Conservation (phyloP, 192 early-diverging fungal genomes). For the Rhizophagus clarus region DNA sequence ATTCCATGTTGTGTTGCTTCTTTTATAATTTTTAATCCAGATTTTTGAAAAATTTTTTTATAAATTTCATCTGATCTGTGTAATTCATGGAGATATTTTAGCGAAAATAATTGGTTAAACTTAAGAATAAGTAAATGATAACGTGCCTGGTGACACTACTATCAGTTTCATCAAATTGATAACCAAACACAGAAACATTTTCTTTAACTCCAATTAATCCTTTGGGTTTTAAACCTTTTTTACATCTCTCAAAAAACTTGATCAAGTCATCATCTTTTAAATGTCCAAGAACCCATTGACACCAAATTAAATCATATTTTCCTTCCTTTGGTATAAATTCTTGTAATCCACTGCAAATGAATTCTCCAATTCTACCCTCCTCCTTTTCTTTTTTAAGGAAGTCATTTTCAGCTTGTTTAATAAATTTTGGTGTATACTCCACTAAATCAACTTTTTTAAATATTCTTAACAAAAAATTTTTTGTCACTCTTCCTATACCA, state of each 20-base stretch:
- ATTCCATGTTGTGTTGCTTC: constrained; percentile 69
- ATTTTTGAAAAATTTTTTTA: constrained; percentile 61
- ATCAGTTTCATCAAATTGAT: constrained; percentile 81
- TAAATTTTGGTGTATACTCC: constrained; percentile 80
- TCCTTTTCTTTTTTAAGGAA: constrained; percentile 64
- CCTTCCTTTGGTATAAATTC: constrained; percentile 67
- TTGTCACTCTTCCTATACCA: constrained; percentile 93
- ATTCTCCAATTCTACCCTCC: constrained; percentile 61
- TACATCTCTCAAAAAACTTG: constrained; percentile 79
- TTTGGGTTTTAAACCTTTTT: constrained; percentile 65
- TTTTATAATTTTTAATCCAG: constrained; percentile 65
- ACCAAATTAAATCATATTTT: constrained; percentile 95
- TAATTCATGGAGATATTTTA: not conserved
- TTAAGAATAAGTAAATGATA: not conserved
- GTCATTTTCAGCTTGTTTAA: constrained; percentile 64
- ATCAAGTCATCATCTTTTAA: constrained; percentile 89
- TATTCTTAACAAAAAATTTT: constrained; percentile 74
- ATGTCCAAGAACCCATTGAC: constrained; percentile 96
- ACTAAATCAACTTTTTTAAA: constrained; percentile 92
- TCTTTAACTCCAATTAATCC: constrained; percentile 93
- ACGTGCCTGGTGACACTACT: constrained; percentile 72
- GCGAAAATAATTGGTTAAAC: not conserved
- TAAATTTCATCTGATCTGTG: constrained; percentile 57
- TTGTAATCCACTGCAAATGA: constrained; percentile 80
- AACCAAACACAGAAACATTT: constrained; percentile 68